Conservation (phyloP, 805 yeast species). For the Candida coleopterorum region DNA sequence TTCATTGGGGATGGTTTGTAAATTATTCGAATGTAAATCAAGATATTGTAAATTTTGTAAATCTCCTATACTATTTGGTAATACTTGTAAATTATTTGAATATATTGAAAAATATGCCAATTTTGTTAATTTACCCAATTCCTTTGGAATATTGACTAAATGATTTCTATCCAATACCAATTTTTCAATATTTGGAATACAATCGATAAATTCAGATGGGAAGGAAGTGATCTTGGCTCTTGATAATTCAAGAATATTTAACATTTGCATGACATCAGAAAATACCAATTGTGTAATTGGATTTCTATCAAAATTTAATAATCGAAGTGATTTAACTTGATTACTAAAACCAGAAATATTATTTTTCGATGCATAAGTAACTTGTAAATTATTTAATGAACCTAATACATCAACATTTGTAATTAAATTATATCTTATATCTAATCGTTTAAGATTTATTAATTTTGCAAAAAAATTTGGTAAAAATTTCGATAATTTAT, state of each 20-base stretch:
- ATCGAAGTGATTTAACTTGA: constrained; percentile 56
- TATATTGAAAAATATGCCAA: constrained; percentile 65
- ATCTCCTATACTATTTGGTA: constrained; percentile 64
- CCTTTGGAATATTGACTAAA: constrained; percentile 68
- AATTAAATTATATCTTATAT: constrained; percentile 66
- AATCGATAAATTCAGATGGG: constrained; percentile 56
- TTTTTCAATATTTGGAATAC: constrained; percentile 63
- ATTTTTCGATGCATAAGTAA: constrained; percentile 71
- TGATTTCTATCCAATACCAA: constrained; percentile 78
- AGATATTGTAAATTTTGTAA: constrained; percentile 57
- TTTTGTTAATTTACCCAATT: constrained; percentile 53
- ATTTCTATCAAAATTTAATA: constrained; percentile 72
- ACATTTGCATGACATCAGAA: constrained; percentile 47
- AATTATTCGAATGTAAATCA: constrained; percentile 81
- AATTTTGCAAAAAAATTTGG: constrained; percentile 53
- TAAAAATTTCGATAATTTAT: constrained; percentile 49
- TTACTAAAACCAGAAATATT: constrained; percentile 66
- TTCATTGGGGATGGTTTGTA: constrained; percentile 62
- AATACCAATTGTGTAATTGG: constrained; percentile 72
- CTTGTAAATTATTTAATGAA: constrained; percentile 57
- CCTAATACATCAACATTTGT: constrained; percentile 54
- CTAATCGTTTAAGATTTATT: constrained; percentile 60
- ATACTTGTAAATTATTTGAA: constrained; percentile 64
- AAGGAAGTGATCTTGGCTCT: constrained; percentile 79
- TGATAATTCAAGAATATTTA: constrained; percentile 70